Evolutionary conservation across 176 grass and related monocot species (phyloP).

Genomic region (Aechmea fasciata): DNA sequence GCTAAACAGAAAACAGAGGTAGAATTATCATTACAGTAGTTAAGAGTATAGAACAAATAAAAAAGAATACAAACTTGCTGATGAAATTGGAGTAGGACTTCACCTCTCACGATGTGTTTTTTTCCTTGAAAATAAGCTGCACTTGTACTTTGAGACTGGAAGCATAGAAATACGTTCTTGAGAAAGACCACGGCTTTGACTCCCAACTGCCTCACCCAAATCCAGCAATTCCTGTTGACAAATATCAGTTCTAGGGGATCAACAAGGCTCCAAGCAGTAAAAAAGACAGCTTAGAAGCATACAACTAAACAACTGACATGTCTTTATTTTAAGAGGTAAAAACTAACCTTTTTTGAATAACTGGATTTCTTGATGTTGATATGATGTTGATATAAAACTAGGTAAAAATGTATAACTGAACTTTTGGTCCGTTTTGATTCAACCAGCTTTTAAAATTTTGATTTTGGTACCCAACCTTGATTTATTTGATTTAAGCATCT

Average conservation of each 20-base stretch:
- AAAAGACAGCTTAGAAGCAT: not conserved
- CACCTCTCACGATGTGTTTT: constrained; percentile 66
- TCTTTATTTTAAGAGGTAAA: not conserved
- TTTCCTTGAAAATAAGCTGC: constrained; percentile 82
- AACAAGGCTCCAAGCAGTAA: not conserved
- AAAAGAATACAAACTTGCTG: not conserved
- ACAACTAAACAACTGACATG: not conserved
- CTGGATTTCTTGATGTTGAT: not conserved
- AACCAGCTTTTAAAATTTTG: too few relatives aligned
- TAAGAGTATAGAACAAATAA: not conserved
- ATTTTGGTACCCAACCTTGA: too few relatives aligned
- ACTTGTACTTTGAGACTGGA: constrained; percentile 86
- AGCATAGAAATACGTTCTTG: constrained; percentile 79
- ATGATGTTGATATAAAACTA: not conserved
- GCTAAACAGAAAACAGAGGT: not conserved
- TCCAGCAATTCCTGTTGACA: constrained; percentile 77
- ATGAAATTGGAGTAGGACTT: constrained; percentile 15
- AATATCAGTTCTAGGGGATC: constrained; percentile 7
- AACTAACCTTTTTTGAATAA: not conserved
- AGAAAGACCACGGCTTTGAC: constrained; percentile 75
- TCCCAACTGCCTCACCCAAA: constrained; percentile 91
- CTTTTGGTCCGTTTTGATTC: too few relatives aligned
- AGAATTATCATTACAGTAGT: not conserved
- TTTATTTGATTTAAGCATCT: too few relatives aligned
- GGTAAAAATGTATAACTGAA: too few relatives aligned